Evolutionary conservation across 495 filamentous ascomycete genomes (phyloP).

Genomic region (Tuber aestivum): DNA sequence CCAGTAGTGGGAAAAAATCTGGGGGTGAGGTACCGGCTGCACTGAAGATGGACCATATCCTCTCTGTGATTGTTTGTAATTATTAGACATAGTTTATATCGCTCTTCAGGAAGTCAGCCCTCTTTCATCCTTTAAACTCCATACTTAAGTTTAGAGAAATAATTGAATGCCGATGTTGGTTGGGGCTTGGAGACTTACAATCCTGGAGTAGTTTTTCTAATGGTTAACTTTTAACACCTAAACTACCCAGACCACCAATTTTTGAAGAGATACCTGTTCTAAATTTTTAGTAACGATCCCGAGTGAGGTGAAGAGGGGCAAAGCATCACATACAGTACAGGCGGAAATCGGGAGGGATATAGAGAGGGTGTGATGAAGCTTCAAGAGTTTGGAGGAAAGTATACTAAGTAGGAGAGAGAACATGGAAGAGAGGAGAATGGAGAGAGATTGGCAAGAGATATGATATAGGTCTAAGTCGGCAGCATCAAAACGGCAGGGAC

Average conservation of each 20-base stretch:
- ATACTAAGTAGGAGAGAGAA: background rate
- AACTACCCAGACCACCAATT: background rate
- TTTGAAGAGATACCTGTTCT: background rate
- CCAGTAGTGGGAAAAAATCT: background rate
- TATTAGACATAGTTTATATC: background rate
- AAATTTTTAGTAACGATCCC: background rate
- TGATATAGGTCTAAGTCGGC: background rate
- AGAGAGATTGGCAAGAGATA: background rate
- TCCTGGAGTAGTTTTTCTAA: background rate
- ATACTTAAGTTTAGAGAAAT: background rate
- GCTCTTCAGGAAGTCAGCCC: background rate
- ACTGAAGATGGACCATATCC: background rate
- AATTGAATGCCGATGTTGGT: background rate
- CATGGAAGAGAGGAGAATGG: background rate
- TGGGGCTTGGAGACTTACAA: background rate
- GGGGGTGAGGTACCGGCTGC: background rate
- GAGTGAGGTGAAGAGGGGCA: background rate
- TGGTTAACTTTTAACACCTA: background rate
- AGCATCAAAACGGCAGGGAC: background rate
- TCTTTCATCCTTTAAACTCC: background rate
- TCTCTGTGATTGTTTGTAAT: background rate
- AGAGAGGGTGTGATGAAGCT: background rate
- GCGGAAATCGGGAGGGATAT: background rate
- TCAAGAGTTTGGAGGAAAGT: background rate
- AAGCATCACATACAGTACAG: background rate